Percentiles rank a stretch among this genome's conserved stretches.
Evolutionary conservation across 805 yeast genomes (phyloP).

Genomic region (Myxozyma neotropica): DNA sequence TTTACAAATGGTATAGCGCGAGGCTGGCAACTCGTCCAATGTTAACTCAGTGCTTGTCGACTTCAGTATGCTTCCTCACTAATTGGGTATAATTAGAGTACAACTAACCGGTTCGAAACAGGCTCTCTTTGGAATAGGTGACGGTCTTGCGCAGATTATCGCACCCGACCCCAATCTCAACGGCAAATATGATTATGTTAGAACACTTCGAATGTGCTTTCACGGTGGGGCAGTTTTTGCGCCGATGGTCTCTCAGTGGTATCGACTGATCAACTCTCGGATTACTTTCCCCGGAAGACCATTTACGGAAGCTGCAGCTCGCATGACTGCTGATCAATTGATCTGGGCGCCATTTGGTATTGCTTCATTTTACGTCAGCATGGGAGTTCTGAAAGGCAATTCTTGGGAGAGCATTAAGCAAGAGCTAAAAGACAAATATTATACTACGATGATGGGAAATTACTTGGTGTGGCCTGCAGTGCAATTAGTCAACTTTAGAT

Average conservation of each 20-base stretch:
- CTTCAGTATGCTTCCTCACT: conserved; percentile 15
- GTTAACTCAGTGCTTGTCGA: conserved; percentile 25
- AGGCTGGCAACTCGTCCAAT: conserved; percentile 26
- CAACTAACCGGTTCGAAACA: neutral
- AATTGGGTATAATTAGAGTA: neutral
- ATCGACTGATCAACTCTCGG: conserved; percentile 27
- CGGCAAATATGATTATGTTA: conserved; percentile 50
- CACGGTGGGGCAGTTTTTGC: conserved; percentile 79
- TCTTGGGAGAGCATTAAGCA: conserved; percentile 46
- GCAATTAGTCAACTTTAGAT: conserved; percentile 64
- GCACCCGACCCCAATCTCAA: conserved; percentile 43
- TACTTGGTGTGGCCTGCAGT: conserved; percentile 84
- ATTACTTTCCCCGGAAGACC: conserved; percentile 29
- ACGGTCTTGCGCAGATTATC: conserved; percentile 65
- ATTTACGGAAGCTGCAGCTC: conserved; percentile 45
- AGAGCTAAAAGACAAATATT: conserved; percentile 51
- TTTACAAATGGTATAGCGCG: conserved; percentile 28
- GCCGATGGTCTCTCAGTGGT: conserved; percentile 72
- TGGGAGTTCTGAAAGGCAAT: conserved; percentile 67
- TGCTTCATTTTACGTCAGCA: conserved; percentile 67
- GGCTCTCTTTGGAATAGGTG: conserved; percentile 70
- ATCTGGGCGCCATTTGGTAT: conserved; percentile 73
- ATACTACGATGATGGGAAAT: conserved; percentile 62
- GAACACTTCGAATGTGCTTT: conserved; percentile 64
- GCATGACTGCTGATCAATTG: conserved; percentile 73